Percentiles rank a stretch among this genome's conserved stretches.
These are phyloP conservation scores for Eucalyptus sp. DNA, from an alignment of 345 rosid species.

Conservation along the genomic window DNA sequence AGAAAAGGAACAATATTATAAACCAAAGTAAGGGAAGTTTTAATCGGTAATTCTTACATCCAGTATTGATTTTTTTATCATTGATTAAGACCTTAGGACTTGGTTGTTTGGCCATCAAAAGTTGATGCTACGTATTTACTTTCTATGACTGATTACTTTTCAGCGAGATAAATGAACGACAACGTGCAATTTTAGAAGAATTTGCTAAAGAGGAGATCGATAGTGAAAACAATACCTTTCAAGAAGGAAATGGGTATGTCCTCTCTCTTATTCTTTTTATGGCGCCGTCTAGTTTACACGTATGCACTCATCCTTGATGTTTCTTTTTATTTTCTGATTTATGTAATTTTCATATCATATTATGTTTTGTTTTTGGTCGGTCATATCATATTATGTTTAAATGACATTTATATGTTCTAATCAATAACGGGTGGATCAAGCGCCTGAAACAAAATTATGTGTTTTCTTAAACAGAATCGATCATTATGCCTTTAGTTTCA, in stretches of 20 bases:
- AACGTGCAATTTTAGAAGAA: slow-evolving; percentile 77
- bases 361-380: not conserved
- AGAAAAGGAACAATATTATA: not conserved
- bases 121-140: not conserved
- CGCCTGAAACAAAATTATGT: not conserved
- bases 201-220: slow-evolving; percentile 73
- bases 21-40: not conserved
- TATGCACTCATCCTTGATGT: not conserved
- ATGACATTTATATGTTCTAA: not conserved
- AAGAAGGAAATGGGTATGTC: slow-evolving; percentile 57
- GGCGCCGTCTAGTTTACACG: not conserved
- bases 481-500: not conserved
- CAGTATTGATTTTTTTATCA: not conserved
- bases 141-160: not conserved
- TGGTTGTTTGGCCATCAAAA: not conserved
- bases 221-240: slow-evolving; percentile 20
- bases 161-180: slow-evolving; percentile 62
- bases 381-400: not conserved
- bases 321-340: not conserved
- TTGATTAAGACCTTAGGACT: not conserved
- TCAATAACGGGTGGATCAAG: not conserved
- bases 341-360: not conserved
- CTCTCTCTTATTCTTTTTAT: not conserved
- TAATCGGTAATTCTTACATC: not conserved
- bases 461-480: not conserved